A percentile compares a stretch with the other conserved stretches of the same genome.
phyloP scores from a whole-genome alignment of 345 rosid genomes.

The Rhodomyrtus tomentosa region DNA sequence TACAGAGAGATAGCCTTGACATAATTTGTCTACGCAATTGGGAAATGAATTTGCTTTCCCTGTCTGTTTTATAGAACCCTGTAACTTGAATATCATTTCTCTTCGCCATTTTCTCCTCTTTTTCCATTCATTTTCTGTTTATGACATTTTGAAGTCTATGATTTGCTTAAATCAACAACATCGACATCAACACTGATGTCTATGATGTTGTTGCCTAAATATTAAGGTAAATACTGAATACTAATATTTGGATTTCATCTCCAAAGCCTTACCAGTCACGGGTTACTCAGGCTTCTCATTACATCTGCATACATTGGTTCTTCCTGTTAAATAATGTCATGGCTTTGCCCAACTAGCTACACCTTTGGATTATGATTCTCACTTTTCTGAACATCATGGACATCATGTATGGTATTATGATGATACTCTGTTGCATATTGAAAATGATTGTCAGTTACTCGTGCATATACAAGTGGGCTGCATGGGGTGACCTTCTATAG shows the following conservation, averaged over 20 bases:
- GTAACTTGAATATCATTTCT: background rate
- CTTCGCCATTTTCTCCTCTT: background rate
- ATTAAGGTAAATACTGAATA: background rate
- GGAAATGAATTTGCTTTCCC: background rate
- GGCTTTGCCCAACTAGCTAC: background rate
- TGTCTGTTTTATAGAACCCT: background rate
- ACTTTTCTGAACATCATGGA: background rate
- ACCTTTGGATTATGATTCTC: background rate
- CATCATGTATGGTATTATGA: background rate
- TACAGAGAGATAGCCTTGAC: background rate
- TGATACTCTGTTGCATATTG: background rate
- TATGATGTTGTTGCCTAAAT: too few relatives aligned
- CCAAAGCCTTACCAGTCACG: background rate
- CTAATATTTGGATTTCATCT: background rate
- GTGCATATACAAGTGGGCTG: too few relatives aligned
- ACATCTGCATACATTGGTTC: background rate
- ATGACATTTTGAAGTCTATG: background rate
- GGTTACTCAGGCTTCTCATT: background rate
- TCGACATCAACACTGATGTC: too few relatives aligned
- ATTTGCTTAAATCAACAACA: too few relatives aligned
- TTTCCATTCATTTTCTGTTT: background rate
- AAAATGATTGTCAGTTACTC: background rate
- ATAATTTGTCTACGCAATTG: background rate
- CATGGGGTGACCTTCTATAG: too few relatives aligned
- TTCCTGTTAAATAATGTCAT: background rate